These are phyloP conservation scores for Backusella mclennaniae DNA, from an alignment of 192 early-diverging fungal species.

Conservation along the genomic window DNA sequence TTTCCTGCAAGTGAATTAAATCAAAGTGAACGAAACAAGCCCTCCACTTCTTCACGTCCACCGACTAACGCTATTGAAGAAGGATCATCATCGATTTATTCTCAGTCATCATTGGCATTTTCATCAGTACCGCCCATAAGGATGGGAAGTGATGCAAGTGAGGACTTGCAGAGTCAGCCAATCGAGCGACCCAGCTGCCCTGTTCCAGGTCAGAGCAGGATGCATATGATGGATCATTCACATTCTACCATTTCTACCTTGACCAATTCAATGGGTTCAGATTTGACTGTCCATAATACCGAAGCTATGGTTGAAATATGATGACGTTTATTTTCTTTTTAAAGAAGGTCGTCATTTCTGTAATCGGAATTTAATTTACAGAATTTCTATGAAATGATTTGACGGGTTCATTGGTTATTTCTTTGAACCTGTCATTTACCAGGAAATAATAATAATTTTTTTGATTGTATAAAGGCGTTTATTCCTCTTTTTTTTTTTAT, in stretches of 20 bases:
- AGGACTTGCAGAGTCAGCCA: slow-evolving; percentile 1
- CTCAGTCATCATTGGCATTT: not conserved
- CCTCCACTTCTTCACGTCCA: not conserved
- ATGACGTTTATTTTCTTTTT: not conserved
- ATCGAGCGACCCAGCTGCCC: slow-evolving; percentile 9
- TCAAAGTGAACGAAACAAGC: not conserved
- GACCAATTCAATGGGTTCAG: not conserved
- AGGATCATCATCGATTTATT: slow-evolving; percentile 2
- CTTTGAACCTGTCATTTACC: not conserved
- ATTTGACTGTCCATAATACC: not conserved
- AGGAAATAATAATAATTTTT: not conserved
- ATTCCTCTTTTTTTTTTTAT: no score
- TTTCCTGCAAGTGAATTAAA: not conserved
- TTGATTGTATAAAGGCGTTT: not conserved
- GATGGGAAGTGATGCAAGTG: slow-evolving; percentile 6
- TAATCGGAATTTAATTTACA: not conserved
- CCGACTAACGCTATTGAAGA: not conserved
- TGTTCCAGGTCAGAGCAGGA: slow-evolving; percentile 1
- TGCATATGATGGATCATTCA: not conserved
- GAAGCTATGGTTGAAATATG: not conserved
- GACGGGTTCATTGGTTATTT: not conserved
- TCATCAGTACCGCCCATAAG: not conserved
- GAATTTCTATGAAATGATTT: not conserved
- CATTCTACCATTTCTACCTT: not conserved
- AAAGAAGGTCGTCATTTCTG: not conserved